phyloP scores from a whole-genome alignment of 768 basidiomycete genomes.

The Rhizopogon rudus region DNA sequence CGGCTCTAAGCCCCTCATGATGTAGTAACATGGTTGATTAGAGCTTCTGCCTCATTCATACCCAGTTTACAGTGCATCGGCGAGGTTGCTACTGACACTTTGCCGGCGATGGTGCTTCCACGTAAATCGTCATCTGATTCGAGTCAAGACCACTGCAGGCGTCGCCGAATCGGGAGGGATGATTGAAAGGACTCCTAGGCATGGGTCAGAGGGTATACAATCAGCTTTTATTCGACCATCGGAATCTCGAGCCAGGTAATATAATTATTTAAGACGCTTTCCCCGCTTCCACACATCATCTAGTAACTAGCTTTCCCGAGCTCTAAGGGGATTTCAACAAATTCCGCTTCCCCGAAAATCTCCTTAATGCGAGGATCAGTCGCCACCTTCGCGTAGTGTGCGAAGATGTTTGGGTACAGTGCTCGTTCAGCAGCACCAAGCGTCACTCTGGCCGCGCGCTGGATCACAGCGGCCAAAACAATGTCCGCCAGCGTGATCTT shows the following conservation, averaged over 20 bases:
- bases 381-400: constrained; percentile 19
- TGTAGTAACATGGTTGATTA: no score
- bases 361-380: constrained; percentile 12
- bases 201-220: neutral
- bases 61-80: constrained; percentile 72
- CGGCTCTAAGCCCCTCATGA: neutral
- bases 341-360: constrained; percentile 11
- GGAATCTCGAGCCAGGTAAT: neutral
- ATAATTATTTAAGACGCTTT: no score
- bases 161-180: constrained; percentile 40
- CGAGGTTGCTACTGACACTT: constrained; percentile 46
- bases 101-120: constrained; percentile 19
- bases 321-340: constrained; percentile 13
- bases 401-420: constrained; percentile 19
- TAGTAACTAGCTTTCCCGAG: neutral
- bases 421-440: constrained; percentile 23
- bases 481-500: constrained; percentile 23
- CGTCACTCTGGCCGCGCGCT: constrained; percentile 18
- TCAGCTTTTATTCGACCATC: neutral
- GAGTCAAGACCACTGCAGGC: no score
- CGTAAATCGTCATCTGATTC: constrained; percentile 44
- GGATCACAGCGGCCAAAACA: constrained; percentile 15
- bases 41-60: neutral
- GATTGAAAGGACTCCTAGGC: constrained; percentile 21
- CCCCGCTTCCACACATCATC: neutral